phyloP scores from a whole-genome alignment of 2,329 filamentous ascomycete species.

The Coniosporium uncinatum region DNA sequence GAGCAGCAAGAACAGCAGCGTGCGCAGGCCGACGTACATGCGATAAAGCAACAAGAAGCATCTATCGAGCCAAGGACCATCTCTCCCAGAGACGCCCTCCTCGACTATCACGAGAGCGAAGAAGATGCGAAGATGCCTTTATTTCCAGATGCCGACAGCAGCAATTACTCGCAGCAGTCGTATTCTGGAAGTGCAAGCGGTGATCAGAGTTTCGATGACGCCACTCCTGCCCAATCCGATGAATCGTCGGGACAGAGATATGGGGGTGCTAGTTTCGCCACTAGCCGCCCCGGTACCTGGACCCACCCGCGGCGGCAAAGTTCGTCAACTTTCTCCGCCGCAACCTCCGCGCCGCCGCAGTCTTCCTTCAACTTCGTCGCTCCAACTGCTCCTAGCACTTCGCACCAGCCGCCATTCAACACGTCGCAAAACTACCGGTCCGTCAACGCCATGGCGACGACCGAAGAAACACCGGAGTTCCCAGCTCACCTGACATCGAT shows the following conservation, averaged over 20 bases:
- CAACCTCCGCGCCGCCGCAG: constrained; percentile 14
- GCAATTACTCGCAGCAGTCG: constrained; percentile 31
- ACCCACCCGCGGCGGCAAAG: constrained; percentile 1
- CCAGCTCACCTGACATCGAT: constrained; percentile 53
- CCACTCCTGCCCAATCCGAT: background rate
- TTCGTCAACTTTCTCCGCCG: constrained; percentile 6
- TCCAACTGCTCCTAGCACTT: constrained; percentile 26
- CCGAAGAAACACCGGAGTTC: constrained; percentile 48
- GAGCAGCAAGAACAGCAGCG: constrained; percentile 48
- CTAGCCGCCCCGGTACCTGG: constrained; percentile 1
- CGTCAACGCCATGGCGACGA: constrained; percentile 5
- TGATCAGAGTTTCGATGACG: background rate
- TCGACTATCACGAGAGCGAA: constrained; percentile 78
- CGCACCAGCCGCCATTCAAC: constrained; percentile 21
- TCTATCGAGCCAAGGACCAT: constrained; percentile 68
- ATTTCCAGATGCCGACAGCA: constrained; percentile 58
- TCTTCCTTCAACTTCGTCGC: constrained; percentile 39
- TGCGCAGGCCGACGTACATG: constrained; percentile 50
- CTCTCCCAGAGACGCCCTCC: constrained; percentile 85
- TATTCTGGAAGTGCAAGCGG: background rate
- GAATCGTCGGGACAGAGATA: background rate
- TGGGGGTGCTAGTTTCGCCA: background rate
- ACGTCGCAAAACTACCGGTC: constrained; percentile 25
- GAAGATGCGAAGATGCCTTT: constrained; percentile 66
- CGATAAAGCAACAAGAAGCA: constrained; percentile 30